phyloP scores from a whole-genome alignment of 345 rosid species.

The Linum trigynum region DNA sequence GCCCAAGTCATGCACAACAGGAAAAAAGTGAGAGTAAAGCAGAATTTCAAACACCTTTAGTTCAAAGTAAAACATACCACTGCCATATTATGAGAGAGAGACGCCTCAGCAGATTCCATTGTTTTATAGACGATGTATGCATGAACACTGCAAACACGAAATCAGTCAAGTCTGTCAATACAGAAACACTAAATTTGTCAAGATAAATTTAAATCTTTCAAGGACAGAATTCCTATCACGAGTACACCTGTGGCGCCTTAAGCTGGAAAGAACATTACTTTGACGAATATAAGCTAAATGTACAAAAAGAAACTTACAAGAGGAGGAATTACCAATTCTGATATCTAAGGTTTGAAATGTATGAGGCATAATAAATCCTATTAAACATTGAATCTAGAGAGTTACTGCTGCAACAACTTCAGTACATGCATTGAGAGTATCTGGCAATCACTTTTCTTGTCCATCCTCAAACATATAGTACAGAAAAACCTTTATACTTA shows the following conservation, averaged over 20 bases:
- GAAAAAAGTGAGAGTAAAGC: neutral
- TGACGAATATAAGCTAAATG: neutral
- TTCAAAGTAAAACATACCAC: constrained; percentile 43
- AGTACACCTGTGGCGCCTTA: neutral
- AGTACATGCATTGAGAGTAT: neutral
- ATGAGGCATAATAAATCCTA: neutral
- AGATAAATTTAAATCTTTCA: neutral
- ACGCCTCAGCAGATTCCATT: constrained; percentile 71
- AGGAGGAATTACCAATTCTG: neutral
- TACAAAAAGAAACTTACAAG: neutral
- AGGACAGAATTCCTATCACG: neutral
- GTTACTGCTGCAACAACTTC: neutral
- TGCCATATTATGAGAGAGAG: constrained; percentile 80
- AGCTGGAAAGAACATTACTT: too few relatives aligned
- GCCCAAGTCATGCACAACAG: neutral
- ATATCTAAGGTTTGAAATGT: neutral
- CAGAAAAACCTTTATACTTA: neutral
- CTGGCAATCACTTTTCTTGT: too few relatives aligned
- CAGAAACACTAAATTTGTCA: neutral
- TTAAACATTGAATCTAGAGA: neutral
- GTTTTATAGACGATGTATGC: constrained; percentile 82
- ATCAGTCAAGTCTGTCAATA: constrained; percentile 4
- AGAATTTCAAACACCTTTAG: neutral
- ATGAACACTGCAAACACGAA: constrained; percentile 55
- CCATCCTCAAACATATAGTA: too few relatives aligned